Evolutionary conservation across 768 basidiomycete species (phyloP), one percentile per base, ranked within the genome.

Genomic region (Amanita phalloides): DNA sequence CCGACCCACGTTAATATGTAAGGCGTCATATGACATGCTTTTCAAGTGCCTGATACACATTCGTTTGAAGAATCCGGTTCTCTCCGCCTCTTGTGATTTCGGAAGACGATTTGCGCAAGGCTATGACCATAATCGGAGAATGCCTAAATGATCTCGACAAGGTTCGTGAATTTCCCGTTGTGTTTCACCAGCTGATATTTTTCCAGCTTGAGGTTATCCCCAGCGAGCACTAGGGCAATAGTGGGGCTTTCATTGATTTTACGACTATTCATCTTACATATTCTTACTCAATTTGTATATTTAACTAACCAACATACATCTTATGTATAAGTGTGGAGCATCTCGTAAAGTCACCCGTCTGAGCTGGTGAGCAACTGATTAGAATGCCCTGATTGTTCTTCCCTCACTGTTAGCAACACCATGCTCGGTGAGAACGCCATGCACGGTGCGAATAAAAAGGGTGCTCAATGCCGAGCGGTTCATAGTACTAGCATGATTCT

Each of bases 1-100:
- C 94, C 96, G 10, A 97, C 95, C 0, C 93, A 96, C 61, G 79
- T 84, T 25, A 95, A 95, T 67, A 91, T 90, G 91, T 94, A 60
- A 60, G 30, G 74, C 14, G 2, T 37, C 14, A 51, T 13, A 21
- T 14, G 38, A 11, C 25, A 28, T 38, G 3, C 20, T 51, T 50
- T 3, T 41, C 21, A 13, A 37, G 7, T 7, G 4, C 9, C n/a
- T 38, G 35, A 39, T 51, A 11, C 48, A 32, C 49, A 37, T 41
- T 33, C 39, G 20, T 56, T 45, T 38, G 6, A 60, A 97, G 93
- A 49, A 88, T 99, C 58, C 92, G 95, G 30, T 95, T 99, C 64
- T 91, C 96, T 2, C 95, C 95, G 2, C 95, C 95, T 2, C 68
- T 99, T 50, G 90, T 98, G 55, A 99, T 99, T 53, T 74, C 80